Base-by-base conservation (phyloP, 2,329 filamentous ascomycete species). In the Penicillium sp. region DNA sequence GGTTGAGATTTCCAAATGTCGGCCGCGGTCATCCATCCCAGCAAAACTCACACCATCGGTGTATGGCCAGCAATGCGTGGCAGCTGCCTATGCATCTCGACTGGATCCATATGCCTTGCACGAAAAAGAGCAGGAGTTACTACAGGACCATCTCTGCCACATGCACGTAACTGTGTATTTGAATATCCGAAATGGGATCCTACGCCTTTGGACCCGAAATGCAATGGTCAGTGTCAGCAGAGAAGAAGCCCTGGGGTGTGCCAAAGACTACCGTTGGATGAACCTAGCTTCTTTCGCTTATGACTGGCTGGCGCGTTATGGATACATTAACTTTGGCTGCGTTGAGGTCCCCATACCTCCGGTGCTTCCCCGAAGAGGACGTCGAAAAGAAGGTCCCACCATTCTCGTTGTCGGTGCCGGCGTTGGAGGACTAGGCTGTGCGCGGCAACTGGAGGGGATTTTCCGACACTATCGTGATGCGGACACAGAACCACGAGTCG, bases 251-350 rank as follows among this genome's bases (percentile, higher is more conserved):
- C 85, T 94, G 47, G 95, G 95, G 3, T 98, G 94, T 78, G 91
- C 92, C 54, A 91, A 88, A 77, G 92, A 96, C 69, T 83, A 84
- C 55, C 87, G 92, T 55, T 98, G 92, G 88, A 96, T 96, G 75
- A 89, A 92, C 60, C 85, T 94, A 48, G 93, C 95, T 10, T 91
- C 88, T 64, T 84, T 97, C 57, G 95, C 92, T 65, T 96, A 95
- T 72, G 88, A 96, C 75, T 99, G 94, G 94, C 85, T 99, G 17
- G 83, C 93, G 57, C 88, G 94, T 61, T 87, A 90, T 65, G 95
- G 95, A 20, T 96, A 96, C 74, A 96, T 99, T 79, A 99, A 99
- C 75, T 97, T 92, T 74, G 95, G 96, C 15, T 98, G 95, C 74
- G 84, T 95, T 2, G 86, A 92, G 70, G 79, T 92, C n/a, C 85